phyloP scores from a whole-genome alignment of 768 basidiomycete species.

The Tylopilus felleus region DNA sequence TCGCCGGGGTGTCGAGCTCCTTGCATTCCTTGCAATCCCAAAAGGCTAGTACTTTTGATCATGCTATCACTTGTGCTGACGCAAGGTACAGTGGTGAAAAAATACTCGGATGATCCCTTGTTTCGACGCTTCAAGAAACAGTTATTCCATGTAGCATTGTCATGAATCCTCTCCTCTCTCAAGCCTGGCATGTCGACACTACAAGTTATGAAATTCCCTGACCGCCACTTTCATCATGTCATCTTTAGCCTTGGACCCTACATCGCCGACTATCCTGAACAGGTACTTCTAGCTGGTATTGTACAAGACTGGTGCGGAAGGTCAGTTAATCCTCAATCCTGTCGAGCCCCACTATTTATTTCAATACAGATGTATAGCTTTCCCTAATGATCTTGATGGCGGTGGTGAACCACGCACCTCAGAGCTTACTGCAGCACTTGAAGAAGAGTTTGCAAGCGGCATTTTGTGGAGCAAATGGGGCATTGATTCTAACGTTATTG shows the following conservation, averaged over 20 bases:
- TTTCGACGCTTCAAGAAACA: background rate
- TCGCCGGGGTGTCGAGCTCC: conserved; percentile 1
- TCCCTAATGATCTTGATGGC: background rate
- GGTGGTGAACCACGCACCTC: too few relatives aligned
- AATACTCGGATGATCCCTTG: background rate
- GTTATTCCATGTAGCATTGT: background rate
- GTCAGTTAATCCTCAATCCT: background rate
- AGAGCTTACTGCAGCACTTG: too few relatives aligned
- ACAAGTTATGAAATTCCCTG: background rate
- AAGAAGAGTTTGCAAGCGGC: background rate
- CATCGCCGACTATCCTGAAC: background rate
- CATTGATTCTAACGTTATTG: background rate
- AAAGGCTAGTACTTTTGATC: conserved; percentile 12
- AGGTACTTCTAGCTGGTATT: background rate
- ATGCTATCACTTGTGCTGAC: background rate
- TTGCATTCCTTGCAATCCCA: conserved; percentile 30
- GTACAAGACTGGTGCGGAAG: background rate
- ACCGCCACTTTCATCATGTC: background rate
- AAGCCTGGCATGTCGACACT: background rate
- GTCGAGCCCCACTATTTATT: background rate
- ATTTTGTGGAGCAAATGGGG: background rate
- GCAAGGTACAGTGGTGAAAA: too few relatives aligned
- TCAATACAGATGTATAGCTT: background rate
- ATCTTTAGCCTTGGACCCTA: background rate
- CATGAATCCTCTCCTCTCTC: background rate